phyloP scores from a whole-genome alignment of 2,329 filamentous ascomycete species.

The Penicillium brasilianum region DNA sequence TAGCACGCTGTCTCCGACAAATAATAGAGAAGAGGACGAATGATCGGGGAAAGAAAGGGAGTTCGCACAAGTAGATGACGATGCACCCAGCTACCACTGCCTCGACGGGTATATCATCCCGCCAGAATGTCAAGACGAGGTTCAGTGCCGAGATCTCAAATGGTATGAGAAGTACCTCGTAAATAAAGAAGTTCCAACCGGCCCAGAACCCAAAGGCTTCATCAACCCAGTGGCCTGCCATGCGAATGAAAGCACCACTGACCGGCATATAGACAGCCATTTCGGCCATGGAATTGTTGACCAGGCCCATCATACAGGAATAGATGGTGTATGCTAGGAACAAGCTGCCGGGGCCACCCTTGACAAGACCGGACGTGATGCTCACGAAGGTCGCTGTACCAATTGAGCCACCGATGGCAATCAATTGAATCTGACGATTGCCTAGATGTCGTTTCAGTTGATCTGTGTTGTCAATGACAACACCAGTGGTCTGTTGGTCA shows the following conservation, averaged over 20 bases:
- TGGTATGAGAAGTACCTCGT: conserved; percentile 42
- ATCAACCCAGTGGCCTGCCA: conserved; percentile 52
- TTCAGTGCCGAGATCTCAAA: conserved; percentile 49
- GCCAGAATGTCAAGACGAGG: conserved; percentile 46
- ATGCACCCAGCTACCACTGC: conserved; percentile 38
- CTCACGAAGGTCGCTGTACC: conserved; percentile 45
- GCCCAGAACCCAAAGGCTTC: conserved; percentile 50
- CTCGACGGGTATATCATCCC: conserved; percentile 43
- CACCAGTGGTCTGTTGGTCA: background rate
- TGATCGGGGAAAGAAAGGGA: background rate
- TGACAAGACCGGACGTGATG: conserved; percentile 40
- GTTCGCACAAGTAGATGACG: conserved; percentile 19
- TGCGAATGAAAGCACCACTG: conserved; percentile 45
- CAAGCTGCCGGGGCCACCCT: conserved; percentile 44
- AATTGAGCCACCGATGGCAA: conserved; percentile 47
- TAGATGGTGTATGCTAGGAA: conserved; percentile 41
- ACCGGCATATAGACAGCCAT: conserved; percentile 51
- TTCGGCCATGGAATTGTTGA: conserved; percentile 50
- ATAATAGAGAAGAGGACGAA: background rate
- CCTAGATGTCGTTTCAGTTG: conserved; percentile 16
- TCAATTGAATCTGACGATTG: conserved; percentile 19
- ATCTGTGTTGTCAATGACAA: conserved; percentile 17
- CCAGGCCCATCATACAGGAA: conserved; percentile 37
- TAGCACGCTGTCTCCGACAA: background rate
- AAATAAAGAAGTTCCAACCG: conserved; percentile 54